phyloP scores from a whole-genome alignment of 768 basidiomycete genomes.

The Boletus vermiculosoides region DNA sequence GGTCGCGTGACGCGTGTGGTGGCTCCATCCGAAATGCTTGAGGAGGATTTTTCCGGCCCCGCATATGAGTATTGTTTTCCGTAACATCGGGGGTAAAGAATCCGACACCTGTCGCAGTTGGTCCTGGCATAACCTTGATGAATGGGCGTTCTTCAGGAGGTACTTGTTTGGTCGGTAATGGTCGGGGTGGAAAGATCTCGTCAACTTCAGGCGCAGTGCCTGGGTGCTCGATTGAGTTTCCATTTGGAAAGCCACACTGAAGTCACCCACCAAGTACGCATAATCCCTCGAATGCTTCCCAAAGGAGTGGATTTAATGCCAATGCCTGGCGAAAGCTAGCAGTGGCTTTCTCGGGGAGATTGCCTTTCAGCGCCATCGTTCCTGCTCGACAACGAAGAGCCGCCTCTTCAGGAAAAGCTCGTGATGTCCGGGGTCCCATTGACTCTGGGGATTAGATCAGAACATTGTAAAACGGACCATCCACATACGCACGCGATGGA shows the following conservation, averaged over 20 bases:
- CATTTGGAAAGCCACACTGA: constrained; percentile 3
- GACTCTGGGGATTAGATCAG: constrained; percentile 45
- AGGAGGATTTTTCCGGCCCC: constrained; percentile 53
- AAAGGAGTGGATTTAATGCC: constrained; percentile 71
- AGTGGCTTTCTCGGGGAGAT: constrained; percentile 71
- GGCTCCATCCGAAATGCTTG: constrained; percentile 58
- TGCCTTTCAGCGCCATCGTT: constrained; percentile 72
- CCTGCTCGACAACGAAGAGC: constrained; percentile 77
- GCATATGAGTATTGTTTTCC: constrained; percentile 54
- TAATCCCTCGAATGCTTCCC: constrained; percentile 91
- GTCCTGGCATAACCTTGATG: constrained; percentile 38
- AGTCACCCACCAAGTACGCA: constrained; percentile 65
- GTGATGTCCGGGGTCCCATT: constrained; percentile 50
- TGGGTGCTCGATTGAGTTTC: constrained; percentile 32
- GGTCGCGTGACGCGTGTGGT: constrained; percentile 54
- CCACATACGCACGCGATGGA: constrained; percentile 52
- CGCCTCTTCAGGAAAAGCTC: constrained; percentile 68
- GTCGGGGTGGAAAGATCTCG: constrained; percentile 65
- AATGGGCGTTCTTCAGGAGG: constrained; percentile 51
- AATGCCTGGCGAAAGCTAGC: constrained; percentile 71
- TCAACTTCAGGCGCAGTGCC: constrained; percentile 72
- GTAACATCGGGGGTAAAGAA: constrained; percentile 76
- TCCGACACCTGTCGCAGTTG: constrained; percentile 61
- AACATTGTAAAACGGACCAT: constrained; percentile 2
- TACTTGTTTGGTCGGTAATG: constrained; percentile 51